Evolutionary conservation across 805 yeast species (phyloP).

Genomic region (Kluyveromyces starmeri): DNA sequence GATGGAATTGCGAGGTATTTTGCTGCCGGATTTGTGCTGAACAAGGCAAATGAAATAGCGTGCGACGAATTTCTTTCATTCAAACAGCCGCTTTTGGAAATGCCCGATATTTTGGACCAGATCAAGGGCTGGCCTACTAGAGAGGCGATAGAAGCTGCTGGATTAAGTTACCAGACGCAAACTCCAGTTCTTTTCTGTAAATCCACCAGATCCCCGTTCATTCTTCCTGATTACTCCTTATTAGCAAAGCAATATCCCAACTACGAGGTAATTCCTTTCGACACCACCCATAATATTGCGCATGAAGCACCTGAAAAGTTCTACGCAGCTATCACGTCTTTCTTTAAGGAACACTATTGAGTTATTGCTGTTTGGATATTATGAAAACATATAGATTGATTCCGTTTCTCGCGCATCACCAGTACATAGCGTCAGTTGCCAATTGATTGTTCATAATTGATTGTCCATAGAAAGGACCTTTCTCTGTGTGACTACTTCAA

Average conservation of each 20-base stretch:
- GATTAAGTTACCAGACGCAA: conserved; percentile 7
- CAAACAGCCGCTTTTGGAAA: conserved; percentile 16
- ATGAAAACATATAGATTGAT: too few relatives aligned
- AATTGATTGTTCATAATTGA: too few relatives aligned
- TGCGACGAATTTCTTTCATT: conserved; percentile 8
- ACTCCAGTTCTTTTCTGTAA: conserved; percentile 37
- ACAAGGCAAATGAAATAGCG: neutral
- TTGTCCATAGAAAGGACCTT: too few relatives aligned
- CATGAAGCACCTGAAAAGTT: conserved; percentile 21
- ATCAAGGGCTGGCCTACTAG: conserved; percentile 19
- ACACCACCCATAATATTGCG: conserved; percentile 26
- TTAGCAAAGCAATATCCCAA: conserved; percentile 21
- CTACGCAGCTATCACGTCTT: conserved; percentile 12
- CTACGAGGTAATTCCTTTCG: conserved; percentile 17
- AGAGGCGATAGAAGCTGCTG: conserved; percentile 6
- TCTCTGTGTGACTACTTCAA: too few relatives aligned
- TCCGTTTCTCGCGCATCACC: too few relatives aligned
- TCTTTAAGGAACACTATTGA: conserved; percentile 13
- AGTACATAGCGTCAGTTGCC: too few relatives aligned
- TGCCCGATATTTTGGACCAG: conserved; percentile 20
- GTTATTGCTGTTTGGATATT: too few relatives aligned
- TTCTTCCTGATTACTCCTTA: conserved; percentile 25
- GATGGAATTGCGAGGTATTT: conserved; percentile 21
- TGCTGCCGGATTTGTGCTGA: conserved; percentile 20
- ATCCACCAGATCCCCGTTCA: conserved; percentile 36